A percentile compares a stretch with the other conserved stretches of the same genome.
Conservation (phyloP, 140 eudicot species). For the Oenanthe javanica region DNA sequence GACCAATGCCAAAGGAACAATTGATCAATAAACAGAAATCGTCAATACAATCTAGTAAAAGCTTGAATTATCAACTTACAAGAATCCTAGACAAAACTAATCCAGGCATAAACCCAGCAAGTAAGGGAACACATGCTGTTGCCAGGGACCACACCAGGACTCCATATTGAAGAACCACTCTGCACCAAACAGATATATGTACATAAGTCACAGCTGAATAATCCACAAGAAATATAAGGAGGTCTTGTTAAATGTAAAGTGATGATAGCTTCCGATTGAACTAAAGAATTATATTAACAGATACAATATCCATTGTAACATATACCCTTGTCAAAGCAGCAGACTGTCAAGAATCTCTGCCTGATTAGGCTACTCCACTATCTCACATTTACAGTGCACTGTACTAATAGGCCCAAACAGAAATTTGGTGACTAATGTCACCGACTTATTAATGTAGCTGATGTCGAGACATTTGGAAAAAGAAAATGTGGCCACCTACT, state of each 20-base stretch:
- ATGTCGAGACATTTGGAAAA: not conserved
- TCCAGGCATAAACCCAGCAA: constrained; percentile 97
- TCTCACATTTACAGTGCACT: not conserved
- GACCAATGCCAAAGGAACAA: not conserved
- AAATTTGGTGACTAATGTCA: not conserved
- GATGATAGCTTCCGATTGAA: not conserved
- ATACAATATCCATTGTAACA: not conserved
- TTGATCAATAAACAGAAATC: not conserved
- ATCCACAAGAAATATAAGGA: not conserved
- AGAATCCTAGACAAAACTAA: constrained; percentile 75
- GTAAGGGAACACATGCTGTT: constrained; percentile 76
- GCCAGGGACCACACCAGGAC: constrained; percentile 88
- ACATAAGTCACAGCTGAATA: not conserved
- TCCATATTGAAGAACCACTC: constrained; percentile 74
- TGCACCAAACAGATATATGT: constrained; percentile 25
- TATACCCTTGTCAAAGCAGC: constrained; percentile 1
- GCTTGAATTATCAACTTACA: constrained; percentile 37
- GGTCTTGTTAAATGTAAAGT: not conserved
- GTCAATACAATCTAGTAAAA: constrained; percentile 2
- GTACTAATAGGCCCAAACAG: not conserved
- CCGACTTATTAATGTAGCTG: not conserved
- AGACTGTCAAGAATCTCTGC: not conserved
- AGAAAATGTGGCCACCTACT: not conserved
- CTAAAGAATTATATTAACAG: not conserved
- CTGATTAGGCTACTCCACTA: not conserved